Evolutionary conservation across 495 filamentous ascomycete species (phyloP), one percentile per base, ranked within the genome.

Genomic region (Xylaria cubensis): DNA sequence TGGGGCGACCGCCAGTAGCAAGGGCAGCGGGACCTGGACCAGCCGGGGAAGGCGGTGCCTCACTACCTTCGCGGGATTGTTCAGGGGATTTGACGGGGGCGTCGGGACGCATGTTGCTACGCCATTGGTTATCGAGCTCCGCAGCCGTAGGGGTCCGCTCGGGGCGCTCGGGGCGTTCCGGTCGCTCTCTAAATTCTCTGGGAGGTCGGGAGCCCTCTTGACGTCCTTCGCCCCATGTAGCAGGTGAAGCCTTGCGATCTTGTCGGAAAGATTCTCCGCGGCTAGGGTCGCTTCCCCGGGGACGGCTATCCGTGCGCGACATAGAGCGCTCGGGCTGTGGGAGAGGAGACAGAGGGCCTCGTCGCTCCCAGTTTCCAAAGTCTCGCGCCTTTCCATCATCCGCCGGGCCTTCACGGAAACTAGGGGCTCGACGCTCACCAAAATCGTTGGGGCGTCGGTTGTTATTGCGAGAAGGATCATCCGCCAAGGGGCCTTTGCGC

Each of bases 361-460:
- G 95, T 68, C 96, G 92, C 81, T 97, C 95, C 96, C 96, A 99
- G 83, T 94, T 96, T 71, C 88, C 86, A 74, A 98, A 92, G 76
- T 97, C 94, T 29, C 95, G 91, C 65, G 92, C 83, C 80, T 94
- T 97, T 72, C 93, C 92, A 78, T 97, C 94, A 71, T 91, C 90
- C 73, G 84, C 79, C 36, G 79, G 74, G 53, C 82, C 80, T 13
- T 85, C 83, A 72, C 76, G 78, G 62, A 73, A 74, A 41, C 72
- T 66, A 61, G 79, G 73, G 42, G 75, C 73, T 32, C 83, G 78
- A 17, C 82, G 81, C 65, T 86, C 84, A 29, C 82, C 78, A 41
- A 84, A 84, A 24, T 85, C 84, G 68, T 51, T 56, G 24, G 76
- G 75, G 46, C 89, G 87, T 39, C 89, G 84, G 36, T 82, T 82